phyloP scores from a whole-genome alignment of 1,284 basidiomycete genomes.

The Sanghuangporus weigelae region DNA sequence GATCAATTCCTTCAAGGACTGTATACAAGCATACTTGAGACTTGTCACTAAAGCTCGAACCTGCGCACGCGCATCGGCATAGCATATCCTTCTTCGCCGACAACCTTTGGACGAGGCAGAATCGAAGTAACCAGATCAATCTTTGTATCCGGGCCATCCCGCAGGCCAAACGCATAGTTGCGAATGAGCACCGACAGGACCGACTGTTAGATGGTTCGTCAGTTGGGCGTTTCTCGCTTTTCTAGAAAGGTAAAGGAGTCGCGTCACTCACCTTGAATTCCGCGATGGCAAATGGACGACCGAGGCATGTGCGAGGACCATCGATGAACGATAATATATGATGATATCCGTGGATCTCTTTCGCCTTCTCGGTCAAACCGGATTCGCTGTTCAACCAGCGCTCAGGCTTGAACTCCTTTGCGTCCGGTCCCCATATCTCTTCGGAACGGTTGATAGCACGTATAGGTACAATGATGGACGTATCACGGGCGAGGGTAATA shows the following conservation, averaged over 20 bases:
- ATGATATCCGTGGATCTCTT: constrained; percentile 12
- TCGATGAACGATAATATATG: constrained; percentile 16
- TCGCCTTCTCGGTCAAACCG: constrained; percentile 9
- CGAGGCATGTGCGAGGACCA: constrained; percentile 16
- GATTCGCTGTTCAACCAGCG: constrained; percentile 14
- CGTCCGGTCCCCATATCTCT: constrained; percentile 16
- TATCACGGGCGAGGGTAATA: constrained; percentile 1
- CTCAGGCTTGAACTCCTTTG: constrained; percentile 17
- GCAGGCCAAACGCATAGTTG: constrained; percentile 20
- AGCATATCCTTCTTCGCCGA: constrained; percentile 15
- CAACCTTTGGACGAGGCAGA: constrained; percentile 14
- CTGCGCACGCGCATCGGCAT: constrained; percentile 16
- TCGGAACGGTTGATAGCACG: constrained; percentile 11
- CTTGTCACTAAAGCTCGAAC: constrained; percentile 3
- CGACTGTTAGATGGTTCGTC: not conserved
- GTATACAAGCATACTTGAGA: not conserved
- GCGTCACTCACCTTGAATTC: constrained; percentile 16
- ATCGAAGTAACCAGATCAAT: constrained; percentile 17
- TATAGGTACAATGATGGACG: constrained; percentile 11
- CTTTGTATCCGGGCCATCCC: constrained; percentile 22
- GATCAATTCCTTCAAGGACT: too few species aligned
- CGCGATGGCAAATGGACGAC: constrained; percentile 15
- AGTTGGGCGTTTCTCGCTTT: not conserved
- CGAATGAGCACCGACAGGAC: constrained; percentile 20
- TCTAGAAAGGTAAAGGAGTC: not conserved